A percentile compares a stretch with the other conserved stretches of the same genome.
Evolutionary conservation across 2,329 filamentous ascomycete genomes (phyloP).

Genomic region (Calonectria honghensis): DNA sequence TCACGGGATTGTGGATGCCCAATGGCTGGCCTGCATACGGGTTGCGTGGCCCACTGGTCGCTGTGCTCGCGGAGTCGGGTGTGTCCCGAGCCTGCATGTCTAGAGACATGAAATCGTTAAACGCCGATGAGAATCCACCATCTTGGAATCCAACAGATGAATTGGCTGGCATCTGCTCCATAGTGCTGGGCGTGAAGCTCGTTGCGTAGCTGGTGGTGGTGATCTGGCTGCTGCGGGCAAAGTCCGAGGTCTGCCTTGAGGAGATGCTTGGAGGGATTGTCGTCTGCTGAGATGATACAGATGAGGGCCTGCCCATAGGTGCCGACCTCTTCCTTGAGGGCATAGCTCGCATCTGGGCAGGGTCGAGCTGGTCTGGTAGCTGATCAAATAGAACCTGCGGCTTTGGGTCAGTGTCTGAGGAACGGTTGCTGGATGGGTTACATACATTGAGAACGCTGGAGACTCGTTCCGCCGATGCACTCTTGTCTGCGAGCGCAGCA

Average conservation of each 20-base stretch:
- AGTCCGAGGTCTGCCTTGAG: slow-evolving; percentile 59
- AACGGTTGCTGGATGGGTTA: slow-evolving; percentile 46
- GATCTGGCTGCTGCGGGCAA: slow-evolving; percentile 57
- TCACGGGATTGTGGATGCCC: slow-evolving; percentile 68
- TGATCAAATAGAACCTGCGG: slow-evolving; percentile 87
- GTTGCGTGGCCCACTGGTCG: slow-evolving; percentile 62
- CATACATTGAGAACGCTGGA: slow-evolving; percentile 84
- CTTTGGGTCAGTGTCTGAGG: slow-evolving; percentile 38
- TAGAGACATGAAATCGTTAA: slow-evolving; percentile 67
- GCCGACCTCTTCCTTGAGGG: slow-evolving; percentile 75
- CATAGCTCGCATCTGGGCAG: slow-evolving; percentile 61
- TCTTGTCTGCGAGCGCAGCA: slow-evolving; percentile 85
- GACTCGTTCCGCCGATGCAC: slow-evolving; percentile 91
- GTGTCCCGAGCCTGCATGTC: slow-evolving; percentile 66
- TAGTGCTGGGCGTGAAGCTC: slow-evolving; percentile 57
- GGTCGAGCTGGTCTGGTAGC: slow-evolving; percentile 83
- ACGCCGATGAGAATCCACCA: slow-evolving; percentile 61
- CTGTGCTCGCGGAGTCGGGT: slow-evolving; percentile 66
- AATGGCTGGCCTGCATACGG: slow-evolving; percentile 58
- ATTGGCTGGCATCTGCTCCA: slow-evolving; percentile 58
- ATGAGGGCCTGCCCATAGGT: slow-evolving; percentile 61
- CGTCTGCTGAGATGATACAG: slow-evolving; percentile 55
- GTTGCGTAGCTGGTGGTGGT: slow-evolving; percentile 55
- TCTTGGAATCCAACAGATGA: slow-evolving; percentile 59
- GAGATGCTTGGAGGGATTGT: slow-evolving; percentile 58